Evolutionary conservation across 2,329 filamentous ascomycete genomes (phyloP).

Genomic region (Ceratocystiopsis sp.): DNA sequence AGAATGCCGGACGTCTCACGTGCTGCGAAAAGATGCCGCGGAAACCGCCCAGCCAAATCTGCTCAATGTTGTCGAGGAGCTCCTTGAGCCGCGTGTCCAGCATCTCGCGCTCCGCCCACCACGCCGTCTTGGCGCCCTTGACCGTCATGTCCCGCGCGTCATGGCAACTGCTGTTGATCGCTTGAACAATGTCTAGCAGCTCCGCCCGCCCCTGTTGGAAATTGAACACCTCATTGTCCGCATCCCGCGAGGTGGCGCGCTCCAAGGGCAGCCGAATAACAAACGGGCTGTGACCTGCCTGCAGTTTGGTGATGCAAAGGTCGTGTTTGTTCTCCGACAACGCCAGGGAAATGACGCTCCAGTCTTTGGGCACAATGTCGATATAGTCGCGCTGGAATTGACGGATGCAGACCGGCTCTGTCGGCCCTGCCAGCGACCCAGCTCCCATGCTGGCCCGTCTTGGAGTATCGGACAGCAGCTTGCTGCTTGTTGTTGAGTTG

Average conservation of each 20-base stretch:
- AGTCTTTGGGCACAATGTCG: slow-evolving; percentile 65
- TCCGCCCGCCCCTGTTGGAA: slow-evolving; percentile 68
- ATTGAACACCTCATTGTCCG: slow-evolving; percentile 51
- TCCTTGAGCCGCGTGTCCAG: slow-evolving; percentile 63
- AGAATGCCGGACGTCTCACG: slow-evolving; percentile 39
- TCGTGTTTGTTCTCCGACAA: slow-evolving; percentile 71
- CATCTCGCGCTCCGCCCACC: slow-evolving; percentile 76
- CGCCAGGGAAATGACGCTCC: slow-evolving; percentile 75
- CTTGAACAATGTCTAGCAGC: slow-evolving; percentile 63
- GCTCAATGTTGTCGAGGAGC: slow-evolving; percentile 72
- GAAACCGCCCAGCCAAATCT: slow-evolving; percentile 90
- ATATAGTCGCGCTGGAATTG: slow-evolving; percentile 67
- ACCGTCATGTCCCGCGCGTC: slow-evolving; percentile 49
- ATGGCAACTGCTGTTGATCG: slow-evolving; percentile 74
- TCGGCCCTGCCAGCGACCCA: not conserved
- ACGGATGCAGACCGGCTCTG: slow-evolving; percentile 25
- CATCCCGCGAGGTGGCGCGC: slow-evolving; percentile 63
- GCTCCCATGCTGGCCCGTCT: slow-evolving; percentile 26
- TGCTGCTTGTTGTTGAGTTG: no score
- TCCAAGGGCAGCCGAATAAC: slow-evolving; percentile 74
- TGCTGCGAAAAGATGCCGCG: slow-evolving; percentile 80
- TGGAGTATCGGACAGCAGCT: slow-evolving; percentile 7
- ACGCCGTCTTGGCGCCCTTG: slow-evolving; percentile 61
- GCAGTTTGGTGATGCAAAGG: slow-evolving; percentile 75
- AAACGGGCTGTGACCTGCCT: slow-evolving; percentile 60